Conservation (phyloP, 2,329 filamentous ascomycete species). For the Aspergillus sojae region DNA sequence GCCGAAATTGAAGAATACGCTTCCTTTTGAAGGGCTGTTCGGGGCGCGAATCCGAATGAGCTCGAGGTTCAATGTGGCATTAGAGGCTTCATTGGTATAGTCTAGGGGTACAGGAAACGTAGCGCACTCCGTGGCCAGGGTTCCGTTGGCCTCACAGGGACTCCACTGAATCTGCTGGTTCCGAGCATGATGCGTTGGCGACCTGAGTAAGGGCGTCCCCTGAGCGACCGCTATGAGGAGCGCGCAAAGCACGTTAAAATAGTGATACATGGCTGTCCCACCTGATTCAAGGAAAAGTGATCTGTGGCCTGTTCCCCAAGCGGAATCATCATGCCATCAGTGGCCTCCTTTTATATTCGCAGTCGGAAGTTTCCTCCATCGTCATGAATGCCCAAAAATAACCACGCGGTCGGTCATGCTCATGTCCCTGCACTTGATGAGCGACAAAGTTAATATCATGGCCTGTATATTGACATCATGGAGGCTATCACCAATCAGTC, state of each 20-base stretch:
- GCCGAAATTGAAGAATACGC: slow-evolving; percentile 37
- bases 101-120: slow-evolving; percentile 39
- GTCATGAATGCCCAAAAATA: neutral
- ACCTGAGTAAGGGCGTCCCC: neutral
- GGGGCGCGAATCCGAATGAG: slow-evolving; percentile 30
- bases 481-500: neutral
- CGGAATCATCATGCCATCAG: too few species aligned
- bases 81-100: slow-evolving; percentile 29
- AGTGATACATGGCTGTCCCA: neutral
- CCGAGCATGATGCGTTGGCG: neutral
- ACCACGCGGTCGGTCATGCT: neutral
- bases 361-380: neutral
- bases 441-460: neutral
- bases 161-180: too few species aligned
- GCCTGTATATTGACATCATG: neutral
- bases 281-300: neutral
- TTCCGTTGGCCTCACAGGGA: neutral
- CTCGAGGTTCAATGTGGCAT: slow-evolving; percentile 28
- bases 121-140: slow-evolving; percentile 28
- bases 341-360: neutral
- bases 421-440: neutral
- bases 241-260: neutral
- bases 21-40: slow-evolving; percentile 32
- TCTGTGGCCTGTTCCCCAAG: too few species aligned
- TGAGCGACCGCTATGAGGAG: neutral